phyloP scores from a whole-genome alignment of 805 yeast genomes.

The Yarrowia sp. region DNA sequence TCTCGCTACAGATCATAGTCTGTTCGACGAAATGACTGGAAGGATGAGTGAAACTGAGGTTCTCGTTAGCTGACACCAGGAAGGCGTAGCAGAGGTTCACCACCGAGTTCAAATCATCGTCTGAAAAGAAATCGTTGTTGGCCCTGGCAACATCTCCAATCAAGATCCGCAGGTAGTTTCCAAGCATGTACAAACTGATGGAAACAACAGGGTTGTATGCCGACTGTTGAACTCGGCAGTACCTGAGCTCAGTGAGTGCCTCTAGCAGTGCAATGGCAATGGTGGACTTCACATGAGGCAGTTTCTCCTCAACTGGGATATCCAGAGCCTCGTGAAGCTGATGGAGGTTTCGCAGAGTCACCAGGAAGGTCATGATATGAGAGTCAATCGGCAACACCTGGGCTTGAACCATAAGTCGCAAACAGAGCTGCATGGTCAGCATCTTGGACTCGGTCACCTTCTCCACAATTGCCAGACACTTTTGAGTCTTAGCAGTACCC shows the following conservation, averaged over 20 bases:
- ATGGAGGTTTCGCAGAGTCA: not conserved
- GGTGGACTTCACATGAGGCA: constrained; percentile 10
- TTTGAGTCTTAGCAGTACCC: not conserved
- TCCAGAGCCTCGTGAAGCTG: not conserved
- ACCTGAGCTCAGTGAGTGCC: constrained; percentile 5
- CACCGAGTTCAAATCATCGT: constrained; percentile 10
- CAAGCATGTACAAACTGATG: constrained; percentile 15
- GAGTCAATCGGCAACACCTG: constrained; percentile 6
- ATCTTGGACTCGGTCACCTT: not conserved
- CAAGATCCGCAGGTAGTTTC: constrained; percentile 7
- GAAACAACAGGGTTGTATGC: constrained; percentile 25
- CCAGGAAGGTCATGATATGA: constrained; percentile 1
- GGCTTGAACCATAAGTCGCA: constrained; percentile 6
- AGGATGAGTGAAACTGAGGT: constrained; percentile 23
- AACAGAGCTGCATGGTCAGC: constrained; percentile 10
- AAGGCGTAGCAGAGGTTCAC: constrained; percentile 12
- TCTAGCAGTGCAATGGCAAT: constrained; percentile 9
- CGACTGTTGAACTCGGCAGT: constrained; percentile 9
- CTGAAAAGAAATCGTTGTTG: not conserved
- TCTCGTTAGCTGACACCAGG: not conserved
- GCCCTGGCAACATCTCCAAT: not conserved
- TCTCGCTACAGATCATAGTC: not conserved
- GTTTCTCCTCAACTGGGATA: constrained; percentile 1
- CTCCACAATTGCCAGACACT: constrained; percentile 10
- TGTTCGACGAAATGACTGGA: not conserved